These are phyloP conservation scores for Jackrogersella minutella DNA, from an alignment of 495 filamentous ascomycete genomes.

Conservation along the genomic window DNA sequence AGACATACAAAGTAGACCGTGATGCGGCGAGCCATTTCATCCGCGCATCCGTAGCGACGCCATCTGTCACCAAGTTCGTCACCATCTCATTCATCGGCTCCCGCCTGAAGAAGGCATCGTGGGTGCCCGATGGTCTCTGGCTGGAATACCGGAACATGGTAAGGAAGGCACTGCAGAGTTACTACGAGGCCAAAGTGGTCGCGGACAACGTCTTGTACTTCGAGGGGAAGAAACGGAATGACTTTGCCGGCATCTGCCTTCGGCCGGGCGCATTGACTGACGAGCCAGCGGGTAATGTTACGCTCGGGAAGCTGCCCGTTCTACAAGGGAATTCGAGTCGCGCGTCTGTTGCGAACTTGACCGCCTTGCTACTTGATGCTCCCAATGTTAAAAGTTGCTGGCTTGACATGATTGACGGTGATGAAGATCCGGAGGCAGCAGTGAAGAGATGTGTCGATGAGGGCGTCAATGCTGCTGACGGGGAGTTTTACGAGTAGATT, in stretches of 20 bases:
- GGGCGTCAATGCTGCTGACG: constrained; percentile 70
- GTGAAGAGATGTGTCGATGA: constrained; percentile 70
- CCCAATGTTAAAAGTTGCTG: constrained; percentile 56
- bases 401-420: constrained; percentile 60
- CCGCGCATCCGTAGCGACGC: constrained; percentile 64
- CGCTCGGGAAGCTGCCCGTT: constrained; percentile 67
- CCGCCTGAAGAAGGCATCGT: constrained; percentile 65
- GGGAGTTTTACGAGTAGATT: constrained; percentile 56
- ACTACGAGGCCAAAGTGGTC: constrained; percentile 77
- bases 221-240: constrained; percentile 50
- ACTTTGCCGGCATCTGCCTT: constrained; percentile 71
- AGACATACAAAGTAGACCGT: constrained; percentile 65
- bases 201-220: constrained; percentile 77
- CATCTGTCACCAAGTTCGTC: constrained; percentile 74
- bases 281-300: constrained; percentile 67
- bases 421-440: constrained; percentile 66
- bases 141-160: constrained; percentile 58
- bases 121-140: constrained; percentile 73
- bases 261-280: constrained; percentile 72
- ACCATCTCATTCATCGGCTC: constrained; percentile 73
- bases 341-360: constrained; percentile 74
- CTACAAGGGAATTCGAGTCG: constrained; percentile 65
- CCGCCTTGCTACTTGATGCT: constrained; percentile 68
- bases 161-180: constrained; percentile 63
- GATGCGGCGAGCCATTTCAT: constrained; percentile 77